These are phyloP conservation scores for Gossypium thurberi DNA, from an alignment of 345 rosid species.

Conservation along the genomic window DNA sequence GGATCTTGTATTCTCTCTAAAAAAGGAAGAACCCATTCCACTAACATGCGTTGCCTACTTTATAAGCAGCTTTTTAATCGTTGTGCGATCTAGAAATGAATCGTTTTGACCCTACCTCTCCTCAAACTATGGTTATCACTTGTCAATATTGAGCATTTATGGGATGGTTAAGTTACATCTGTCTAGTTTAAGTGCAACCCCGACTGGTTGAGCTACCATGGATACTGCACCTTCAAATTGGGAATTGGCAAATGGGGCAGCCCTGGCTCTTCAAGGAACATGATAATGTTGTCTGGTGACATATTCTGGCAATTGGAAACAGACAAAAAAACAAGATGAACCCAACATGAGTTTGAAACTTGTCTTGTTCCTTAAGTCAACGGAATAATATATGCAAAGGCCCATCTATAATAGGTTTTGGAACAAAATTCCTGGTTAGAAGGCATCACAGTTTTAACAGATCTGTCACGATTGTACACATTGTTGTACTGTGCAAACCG, in stretches of 20 bases:
- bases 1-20: not conserved
- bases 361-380: not conserved
- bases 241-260: slow-evolving; percentile 2
- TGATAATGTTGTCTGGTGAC: not conserved
- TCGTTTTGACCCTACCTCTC: not conserved
- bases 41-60: not conserved
- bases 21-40: not conserved
- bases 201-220: not conserved
- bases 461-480: not conserved
- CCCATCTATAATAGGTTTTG: not conserved
- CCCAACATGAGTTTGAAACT: not conserved
- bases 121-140: not conserved
- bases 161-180: not conserved
- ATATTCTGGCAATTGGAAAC: not conserved
- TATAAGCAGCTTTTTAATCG: not conserved
- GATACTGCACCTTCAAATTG: not conserved
- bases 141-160: not conserved
- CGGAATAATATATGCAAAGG: not conserved
- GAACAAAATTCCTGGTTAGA: not conserved
- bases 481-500: not conserved
- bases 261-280: not conserved
- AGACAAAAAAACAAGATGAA: too few relatives aligned
- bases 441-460: not conserved
- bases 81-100: not conserved
- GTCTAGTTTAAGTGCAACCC: not conserved